Base-by-base conservation (phyloP, 2,329 filamentous ascomycete species). In the Thelonectria rubi region DNA sequence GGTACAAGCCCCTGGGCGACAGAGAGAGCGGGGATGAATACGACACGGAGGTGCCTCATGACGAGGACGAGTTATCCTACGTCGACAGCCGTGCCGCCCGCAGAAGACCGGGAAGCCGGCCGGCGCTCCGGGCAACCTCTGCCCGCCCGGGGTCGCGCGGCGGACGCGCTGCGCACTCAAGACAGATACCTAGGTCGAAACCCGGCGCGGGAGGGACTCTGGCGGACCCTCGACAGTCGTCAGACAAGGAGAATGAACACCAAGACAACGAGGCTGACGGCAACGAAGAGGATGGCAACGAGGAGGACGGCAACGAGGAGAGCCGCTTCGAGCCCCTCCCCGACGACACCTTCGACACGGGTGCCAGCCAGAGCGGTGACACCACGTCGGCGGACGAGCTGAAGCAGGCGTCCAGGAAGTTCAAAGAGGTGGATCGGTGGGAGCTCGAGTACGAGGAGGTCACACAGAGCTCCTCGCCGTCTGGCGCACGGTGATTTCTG, bases 371-470 rank as follows among this genome's bases (percentile, higher is more conserved):
- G 76, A 77, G 66, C 69, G 76, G 70, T 67, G 75, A 66, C 40
- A 78, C 70, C 72, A 73, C 77, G 7, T 72, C 82, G 49, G 78
- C 82, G 21, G 75, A 83, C 43, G 86, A 88, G 78, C 77, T 91
- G 63, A 85, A 85, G 75, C 79, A 81, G 51, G 85, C 86, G 42
- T 80, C 80, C 10, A 82, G 79, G 72, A 90, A 90, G 75, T 91
- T 91, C 69, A 82, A 85, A 73, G 88, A 91, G 75, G 88, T 91
- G 42, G 88, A 91, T 73, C 80, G 83, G 75, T 91, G 88, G 87
- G 82, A 88, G 76, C 76, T 91, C 63, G 86, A 87, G 52, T 91
- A 86, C 74, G 88, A 91, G 77, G 86, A 88, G 67, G 81, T 87
- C 50, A 82, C 81, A 20, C 82, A 84, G 73, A 81, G 81, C 62